A percentile compares a stretch with the other conserved stretches of the same genome.
Evolutionary conservation across 257 asterid species (phyloP).

Genomic region (Nicotiana sylvestris): DNA sequence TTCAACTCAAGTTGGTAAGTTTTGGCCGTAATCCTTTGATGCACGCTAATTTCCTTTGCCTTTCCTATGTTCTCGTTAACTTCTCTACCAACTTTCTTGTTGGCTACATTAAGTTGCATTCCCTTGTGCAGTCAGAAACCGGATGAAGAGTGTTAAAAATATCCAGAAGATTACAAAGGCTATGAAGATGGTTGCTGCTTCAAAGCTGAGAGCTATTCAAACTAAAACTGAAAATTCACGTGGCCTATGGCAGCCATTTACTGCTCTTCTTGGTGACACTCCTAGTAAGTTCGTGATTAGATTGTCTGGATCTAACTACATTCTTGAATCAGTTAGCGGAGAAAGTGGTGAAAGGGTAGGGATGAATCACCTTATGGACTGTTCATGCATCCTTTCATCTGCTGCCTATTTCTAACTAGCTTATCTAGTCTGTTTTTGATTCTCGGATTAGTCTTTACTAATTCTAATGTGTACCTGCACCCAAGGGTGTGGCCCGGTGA

Average conservation of each 20-base stretch:
- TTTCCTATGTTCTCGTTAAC: background rate
- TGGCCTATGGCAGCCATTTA: constrained; percentile 98
- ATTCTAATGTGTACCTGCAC: background rate
- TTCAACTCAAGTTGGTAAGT: constrained; percentile 84
- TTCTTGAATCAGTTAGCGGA: background rate
- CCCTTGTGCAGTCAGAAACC: constrained; percentile 63
- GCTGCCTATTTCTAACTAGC: background rate
- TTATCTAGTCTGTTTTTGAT: background rate
- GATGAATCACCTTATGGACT: background rate
- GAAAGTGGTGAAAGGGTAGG: constrained; percentile 1
- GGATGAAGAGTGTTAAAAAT: constrained; percentile 94
- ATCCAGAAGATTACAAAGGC: constrained; percentile 98
- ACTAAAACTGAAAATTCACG: constrained; percentile 85
- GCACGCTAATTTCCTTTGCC: background rate
- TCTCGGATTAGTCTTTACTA: background rate
- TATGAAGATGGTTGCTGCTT: constrained; percentile 99
- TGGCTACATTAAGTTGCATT: constrained; percentile 11
- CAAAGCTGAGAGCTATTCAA: constrained; percentile 93
- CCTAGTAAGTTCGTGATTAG: constrained; percentile 57
- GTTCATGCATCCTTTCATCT: background rate
- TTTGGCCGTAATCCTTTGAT: background rate
- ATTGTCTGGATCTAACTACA: background rate
- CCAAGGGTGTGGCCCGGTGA: no score
- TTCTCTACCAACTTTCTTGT: background rate
- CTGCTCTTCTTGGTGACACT: constrained; percentile 93